Conservation (phyloP, 202 grass and related monocot genomes). For the Saccharum hybrid region DNA sequence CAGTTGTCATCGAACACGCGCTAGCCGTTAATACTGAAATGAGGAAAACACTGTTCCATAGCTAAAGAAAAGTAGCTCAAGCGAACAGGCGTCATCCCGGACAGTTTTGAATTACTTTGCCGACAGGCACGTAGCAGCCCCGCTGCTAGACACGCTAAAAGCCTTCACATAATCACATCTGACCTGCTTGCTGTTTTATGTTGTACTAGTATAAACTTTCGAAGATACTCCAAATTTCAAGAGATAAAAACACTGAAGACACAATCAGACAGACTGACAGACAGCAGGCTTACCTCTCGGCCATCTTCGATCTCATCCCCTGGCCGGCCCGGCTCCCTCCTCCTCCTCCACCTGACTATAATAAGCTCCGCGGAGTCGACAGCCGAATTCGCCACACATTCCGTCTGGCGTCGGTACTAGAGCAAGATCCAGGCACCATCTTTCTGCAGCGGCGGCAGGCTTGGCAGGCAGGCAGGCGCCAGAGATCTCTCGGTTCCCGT, state of each 20-base stretch:
- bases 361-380: slow-evolving; percentile 44
- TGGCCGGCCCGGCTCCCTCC: neutral
- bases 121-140: slow-evolving; percentile 31
- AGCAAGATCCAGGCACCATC: slow-evolving; percentile 53
- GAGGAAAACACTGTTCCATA: too few species aligned
- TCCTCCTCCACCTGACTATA: slow-evolving; percentile 40
- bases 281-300: slow-evolving; percentile 22
- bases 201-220: neutral
- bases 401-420: slow-evolving; percentile 33
- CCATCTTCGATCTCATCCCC: slow-evolving; percentile 7
- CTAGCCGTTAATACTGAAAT: neutral
- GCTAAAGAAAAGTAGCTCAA: too few species aligned
- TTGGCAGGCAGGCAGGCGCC: slow-evolving; percentile 35
- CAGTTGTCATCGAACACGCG: neutral
- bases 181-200: neutral
- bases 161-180: neutral
- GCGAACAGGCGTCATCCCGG: neutral
- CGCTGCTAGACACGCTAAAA: neutral
- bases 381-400: slow-evolving; percentile 49
- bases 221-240: slow-evolving; percentile 16
- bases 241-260: neutral
- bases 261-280: slow-evolving; percentile 25
- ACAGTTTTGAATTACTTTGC: neutral
- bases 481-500: slow-evolving; percentile 44
- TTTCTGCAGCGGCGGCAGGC: slow-evolving; percentile 45